Evolutionary conservation across 108 stramenopile genomes (phyloP).

Genomic region (Mayamaea pseudoterrestris): DNA sequence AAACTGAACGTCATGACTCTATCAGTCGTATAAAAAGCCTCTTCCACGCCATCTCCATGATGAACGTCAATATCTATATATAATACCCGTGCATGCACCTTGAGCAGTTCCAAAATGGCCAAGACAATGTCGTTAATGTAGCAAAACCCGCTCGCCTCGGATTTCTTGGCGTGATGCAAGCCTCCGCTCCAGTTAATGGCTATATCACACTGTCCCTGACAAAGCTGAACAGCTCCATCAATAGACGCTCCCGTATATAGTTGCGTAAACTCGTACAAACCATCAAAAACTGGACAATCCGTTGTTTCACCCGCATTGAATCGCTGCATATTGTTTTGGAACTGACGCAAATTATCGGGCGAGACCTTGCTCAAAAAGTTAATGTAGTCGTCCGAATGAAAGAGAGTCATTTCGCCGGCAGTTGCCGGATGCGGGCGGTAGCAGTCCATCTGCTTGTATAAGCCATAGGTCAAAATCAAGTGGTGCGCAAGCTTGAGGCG

Average conservation of each 20-base stretch:
- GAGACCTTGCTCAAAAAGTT: constrained; percentile 82
- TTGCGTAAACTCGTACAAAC: constrained; percentile 93
- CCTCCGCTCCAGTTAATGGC: constrained; percentile 99
- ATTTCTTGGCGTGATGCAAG: constrained; percentile 98
- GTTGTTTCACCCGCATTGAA: constrained; percentile 96
- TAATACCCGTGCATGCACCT: constrained; percentile 95
- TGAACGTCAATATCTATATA: constrained; percentile 99
- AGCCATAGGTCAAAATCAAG: constrained; percentile 87
- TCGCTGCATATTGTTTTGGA: constrained; percentile 57
- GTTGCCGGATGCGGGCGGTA: constrained; percentile 90
- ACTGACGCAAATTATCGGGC: constrained; percentile 84
- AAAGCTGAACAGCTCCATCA: constrained; percentile 94
- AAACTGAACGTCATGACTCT: constrained; percentile 98
- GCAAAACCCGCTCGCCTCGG: constrained; percentile 94
- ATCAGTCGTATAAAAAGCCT: constrained; percentile 99
- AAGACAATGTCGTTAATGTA: constrained; percentile 99
- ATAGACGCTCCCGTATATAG: constrained; percentile 91
- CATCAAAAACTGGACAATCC: constrained; percentile 99
- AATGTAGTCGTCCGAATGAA: constrained; percentile 96
- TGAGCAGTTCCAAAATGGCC: constrained; percentile 97
- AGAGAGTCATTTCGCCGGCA: constrained; percentile 83
- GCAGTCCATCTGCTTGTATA: constrained; percentile 98
- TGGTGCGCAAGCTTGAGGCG: constrained; percentile 97
- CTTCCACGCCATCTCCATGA: constrained; percentile 99
- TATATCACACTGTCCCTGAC: constrained; percentile 87